phyloP scores from a whole-genome alignment of 345 rosid genomes.

The Xanthoceras sorbifolium region DNA sequence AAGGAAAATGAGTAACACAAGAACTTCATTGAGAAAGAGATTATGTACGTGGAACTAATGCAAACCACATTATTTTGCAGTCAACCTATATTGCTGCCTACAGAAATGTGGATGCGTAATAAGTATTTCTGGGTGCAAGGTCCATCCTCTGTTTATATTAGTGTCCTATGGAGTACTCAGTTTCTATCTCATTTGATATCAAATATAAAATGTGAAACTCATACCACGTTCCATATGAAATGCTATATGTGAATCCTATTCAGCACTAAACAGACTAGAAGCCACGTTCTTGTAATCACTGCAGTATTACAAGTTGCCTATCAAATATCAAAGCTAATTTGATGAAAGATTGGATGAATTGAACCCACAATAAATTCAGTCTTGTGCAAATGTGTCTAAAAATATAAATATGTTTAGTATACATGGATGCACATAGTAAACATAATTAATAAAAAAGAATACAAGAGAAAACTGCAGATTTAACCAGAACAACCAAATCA shows the following conservation, averaged over 20 bases:
- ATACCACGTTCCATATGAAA: neutral
- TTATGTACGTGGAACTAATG: too few species aligned
- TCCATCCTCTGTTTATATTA: neutral
- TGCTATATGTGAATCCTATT: neutral
- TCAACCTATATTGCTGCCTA: too few species aligned
- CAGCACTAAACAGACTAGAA: neutral
- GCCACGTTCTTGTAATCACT: neutral
- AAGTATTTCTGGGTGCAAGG: neutral
- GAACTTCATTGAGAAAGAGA: too few species aligned
- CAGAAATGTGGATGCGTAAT: neutral
- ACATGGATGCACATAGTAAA: neutral
- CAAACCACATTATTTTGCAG: too few species aligned
- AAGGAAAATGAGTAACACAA: too few species aligned
- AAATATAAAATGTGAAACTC: neutral
- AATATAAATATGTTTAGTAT: neutral
- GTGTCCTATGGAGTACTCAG: neutral
- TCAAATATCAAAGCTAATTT: neutral
- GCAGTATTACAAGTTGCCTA: neutral
- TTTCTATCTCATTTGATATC: neutral
- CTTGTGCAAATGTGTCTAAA: neutral
- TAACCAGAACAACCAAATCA: neutral
- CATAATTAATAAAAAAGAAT: neutral
- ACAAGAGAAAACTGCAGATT: neutral
- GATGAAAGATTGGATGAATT: too few species aligned
- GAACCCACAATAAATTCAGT: too few species aligned